Base-by-base conservation (phyloP, 1,139 yeast species). In the Geotrichum macrosporum region DNA sequence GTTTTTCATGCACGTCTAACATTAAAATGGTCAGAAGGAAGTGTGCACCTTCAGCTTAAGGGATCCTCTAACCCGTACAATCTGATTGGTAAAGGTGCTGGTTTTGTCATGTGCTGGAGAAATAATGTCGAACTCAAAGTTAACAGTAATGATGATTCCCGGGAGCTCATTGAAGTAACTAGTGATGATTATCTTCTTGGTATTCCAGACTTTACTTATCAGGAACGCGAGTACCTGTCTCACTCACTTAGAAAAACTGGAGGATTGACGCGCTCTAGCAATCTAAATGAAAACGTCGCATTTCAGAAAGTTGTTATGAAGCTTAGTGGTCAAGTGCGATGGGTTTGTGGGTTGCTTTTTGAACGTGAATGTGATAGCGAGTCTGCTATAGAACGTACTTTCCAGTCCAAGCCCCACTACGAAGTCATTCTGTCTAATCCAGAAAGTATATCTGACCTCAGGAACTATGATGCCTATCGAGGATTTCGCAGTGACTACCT, bases 401-500 rank as follows among this genome's bases (percentile, higher is more conserved):
- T 72, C 21, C 68, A 76, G 1, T 78, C 80, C 52, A 72, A 65
- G 27, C 87, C 94, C 0, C 96, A 89, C 63, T 83, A 81, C 62
- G 78, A 81, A 3, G 73, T 88, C 6, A 67, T 75, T 21, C 65
- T 87, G 33, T 72, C 68, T 46, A 78, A 83, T 58, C 96, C 96
- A 0, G 70, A 77, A 3, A 77, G 60, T 58, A 77, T 84, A 3
- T 57, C 69, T 9, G 70, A 74, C 49, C 43, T 55, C 3, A 62
- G 66, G 1, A 64, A 60, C 0, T 81, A 81, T 57, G 97, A 92
- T 63, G 85, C 96, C 0, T 89, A 81, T 59, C 62, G 63, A 3
- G 94, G 86, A 0, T 89, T 84, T 67, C 70, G 97, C 61, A 80
- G 94, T 47, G 80, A 84, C 45, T 84, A 76, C 57, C 72, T 88